Percentiles rank a stretch among this genome's conserved stretches.
Evolutionary conservation across 1,139 yeast species (phyloP).

Genomic region (Diutina rugosa): DNA sequence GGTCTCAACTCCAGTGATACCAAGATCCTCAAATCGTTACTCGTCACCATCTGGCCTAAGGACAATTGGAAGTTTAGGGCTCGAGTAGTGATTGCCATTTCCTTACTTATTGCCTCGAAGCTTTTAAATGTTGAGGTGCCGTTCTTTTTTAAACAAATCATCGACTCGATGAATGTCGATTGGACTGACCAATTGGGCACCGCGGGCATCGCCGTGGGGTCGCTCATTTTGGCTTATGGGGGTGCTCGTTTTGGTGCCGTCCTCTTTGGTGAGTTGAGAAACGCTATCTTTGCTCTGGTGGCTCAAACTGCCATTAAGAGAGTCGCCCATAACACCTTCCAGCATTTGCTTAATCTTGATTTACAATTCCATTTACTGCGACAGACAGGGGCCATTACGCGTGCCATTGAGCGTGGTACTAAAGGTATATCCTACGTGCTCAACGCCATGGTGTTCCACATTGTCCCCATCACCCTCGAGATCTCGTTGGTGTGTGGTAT

Average conservation of each 20-base stretch:
- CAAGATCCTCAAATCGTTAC: constrained; percentile 42
- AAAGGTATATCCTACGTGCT: constrained; percentile 91
- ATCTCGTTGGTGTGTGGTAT: constrained; percentile 90
- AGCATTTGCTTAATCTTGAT: constrained; percentile 73
- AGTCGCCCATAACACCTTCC: constrained; percentile 82
- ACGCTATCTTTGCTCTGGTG: constrained; percentile 90
- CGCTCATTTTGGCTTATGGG: constrained; percentile 81
- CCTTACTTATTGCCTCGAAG: constrained; percentile 67
- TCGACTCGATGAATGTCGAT: constrained; percentile 88
- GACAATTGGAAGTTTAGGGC: constrained; percentile 55
- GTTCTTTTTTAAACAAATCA: constrained; percentile 76
- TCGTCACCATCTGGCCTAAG: constrained; percentile 85
- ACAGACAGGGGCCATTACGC: constrained; percentile 91
- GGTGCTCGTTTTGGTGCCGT: constrained; percentile 92
- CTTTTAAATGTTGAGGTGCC: constrained; percentile 91
- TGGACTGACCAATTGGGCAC: constrained; percentile 59
- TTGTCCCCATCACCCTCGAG: constrained; percentile 84
- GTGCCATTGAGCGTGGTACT: constrained; percentile 97
- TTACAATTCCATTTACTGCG: constrained; percentile 79
- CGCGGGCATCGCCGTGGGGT: constrained; percentile 49
- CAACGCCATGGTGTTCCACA: constrained; percentile 94
- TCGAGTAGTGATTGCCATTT: constrained; percentile 65
- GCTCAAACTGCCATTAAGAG: constrained; percentile 90
- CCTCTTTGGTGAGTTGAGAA: constrained; percentile 82
- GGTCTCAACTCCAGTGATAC: background rate